Base-by-base conservation (phyloP, 2,329 filamentous ascomycete genomes). In the Didymella keratinophila region DNA sequence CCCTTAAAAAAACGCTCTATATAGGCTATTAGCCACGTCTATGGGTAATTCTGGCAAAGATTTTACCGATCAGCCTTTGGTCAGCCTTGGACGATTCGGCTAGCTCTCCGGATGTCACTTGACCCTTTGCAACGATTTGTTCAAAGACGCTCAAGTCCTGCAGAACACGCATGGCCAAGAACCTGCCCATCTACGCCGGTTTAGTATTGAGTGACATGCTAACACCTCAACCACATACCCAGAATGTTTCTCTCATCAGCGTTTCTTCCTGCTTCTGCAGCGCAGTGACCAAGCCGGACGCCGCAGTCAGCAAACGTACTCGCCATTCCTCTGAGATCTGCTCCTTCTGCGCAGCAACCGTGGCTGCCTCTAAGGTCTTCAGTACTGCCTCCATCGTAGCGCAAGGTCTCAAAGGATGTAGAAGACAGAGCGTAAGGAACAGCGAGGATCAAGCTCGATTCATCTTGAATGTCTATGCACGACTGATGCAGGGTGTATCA, bases 81-180 rank as follows among this genome's bases (percentile, higher is more conserved):
- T 58, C 56, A 30, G 43, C 49, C 12, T 43, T 32, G 12, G 34
- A 43, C 1, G 23, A 18, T 20, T 53, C 28, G 16, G 56, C 41
- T 28, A 53, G 32, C 27, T 58, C 55, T 28, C 12, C 25, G 20
- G 55, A 53, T 1, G 55, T 58, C 23, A 58, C 36, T 16, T 20
- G 16, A 28, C 42, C 49, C 14, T 37, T 53, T 21, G 28, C 36
- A 10, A 32, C 25, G n/a, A 53, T 49, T 14, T 47, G 16, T 12
- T 37, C 42, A 32, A 53, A 58, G 12, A 54, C n/a, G 25, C 41
- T 34, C 18, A 53, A 37, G 8, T 53, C 30, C 3, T 45, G 56
- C 37, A 58, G 23, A 2, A 45, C 44, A 12, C 56, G 32, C 44
- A 59, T 30, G 14, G 43, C 44, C 50, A 54, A 50, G 43, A 55